phyloP scores from a whole-genome alignment of 2,329 filamentous ascomycete species.

The Xylaria digitata region DNA sequence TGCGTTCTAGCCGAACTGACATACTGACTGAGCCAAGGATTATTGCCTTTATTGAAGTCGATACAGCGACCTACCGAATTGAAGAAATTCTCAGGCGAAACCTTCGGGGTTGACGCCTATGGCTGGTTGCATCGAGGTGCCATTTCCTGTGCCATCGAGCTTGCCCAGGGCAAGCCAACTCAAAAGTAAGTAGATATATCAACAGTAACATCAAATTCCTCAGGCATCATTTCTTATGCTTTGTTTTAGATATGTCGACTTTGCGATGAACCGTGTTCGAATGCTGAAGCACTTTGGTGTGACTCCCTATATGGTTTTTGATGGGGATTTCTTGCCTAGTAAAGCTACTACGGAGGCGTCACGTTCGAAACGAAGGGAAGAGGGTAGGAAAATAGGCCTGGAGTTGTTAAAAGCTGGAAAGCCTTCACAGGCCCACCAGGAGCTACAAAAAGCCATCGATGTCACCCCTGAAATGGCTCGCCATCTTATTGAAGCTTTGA shows the following conservation, averaged over 20 bases:
- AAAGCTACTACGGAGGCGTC: constrained; percentile 88
- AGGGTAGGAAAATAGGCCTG: constrained; percentile 79
- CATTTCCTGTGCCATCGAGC: constrained; percentile 87
- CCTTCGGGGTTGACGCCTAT: constrained; percentile 94
- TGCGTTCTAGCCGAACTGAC: background rate
- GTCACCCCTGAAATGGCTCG: constrained; percentile 96
- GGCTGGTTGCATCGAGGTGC: constrained; percentile 97
- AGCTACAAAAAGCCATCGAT: constrained; percentile 95
- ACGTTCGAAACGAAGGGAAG: constrained; percentile 78
- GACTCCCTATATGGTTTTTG: constrained; percentile 95
- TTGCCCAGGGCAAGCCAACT: constrained; percentile 89
- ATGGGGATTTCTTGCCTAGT: constrained; percentile 93
- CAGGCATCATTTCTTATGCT: constrained; percentile 15
- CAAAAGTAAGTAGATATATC: constrained; percentile 71
- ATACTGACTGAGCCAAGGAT: constrained; percentile 60
- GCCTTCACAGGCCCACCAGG: constrained; percentile 79
- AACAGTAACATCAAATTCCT: background rate
- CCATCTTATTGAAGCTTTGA: constrained; percentile 90
- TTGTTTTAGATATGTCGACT: constrained; percentile 82
- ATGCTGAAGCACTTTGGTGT: constrained; percentile 96
- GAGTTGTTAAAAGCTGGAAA: constrained; percentile 87
- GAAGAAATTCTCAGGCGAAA: constrained; percentile 88
- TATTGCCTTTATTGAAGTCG: constrained; percentile 92
- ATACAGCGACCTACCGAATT: constrained; percentile 91
- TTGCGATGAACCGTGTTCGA: constrained; percentile 86